Percentiles rank a stretch among this genome's conserved stretches.
These are phyloP conservation scores for Gynandropsis gynandra DNA, from an alignment of 345 rosid genomes.

Conservation along the genomic window DNA sequence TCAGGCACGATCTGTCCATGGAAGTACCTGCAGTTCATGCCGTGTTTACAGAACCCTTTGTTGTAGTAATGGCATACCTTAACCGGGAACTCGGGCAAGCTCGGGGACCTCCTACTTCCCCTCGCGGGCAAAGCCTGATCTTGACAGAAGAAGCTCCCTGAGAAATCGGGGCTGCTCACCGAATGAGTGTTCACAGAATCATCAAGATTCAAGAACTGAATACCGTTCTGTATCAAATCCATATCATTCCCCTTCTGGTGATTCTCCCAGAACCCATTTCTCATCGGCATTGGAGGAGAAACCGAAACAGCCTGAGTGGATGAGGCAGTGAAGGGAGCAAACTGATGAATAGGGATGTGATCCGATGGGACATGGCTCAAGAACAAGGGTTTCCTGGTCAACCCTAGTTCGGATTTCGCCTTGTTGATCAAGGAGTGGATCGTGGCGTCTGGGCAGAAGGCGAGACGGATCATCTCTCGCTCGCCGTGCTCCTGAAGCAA, in stretches of 20 bases:
- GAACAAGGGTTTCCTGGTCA: slow-evolving; percentile 19
- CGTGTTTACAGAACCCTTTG: slow-evolving; percentile 89
- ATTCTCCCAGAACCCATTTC: slow-evolving; percentile 48
- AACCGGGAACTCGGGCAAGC: slow-evolving; percentile 77
- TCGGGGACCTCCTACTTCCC: slow-evolving; percentile 62
- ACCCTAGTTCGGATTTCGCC: slow-evolving; percentile 58
- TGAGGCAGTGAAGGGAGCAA: slow-evolving; percentile 31
- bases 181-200: slow-evolving; percentile 5
- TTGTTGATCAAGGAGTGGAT: slow-evolving; percentile 50
- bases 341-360: slow-evolving; percentile 1
- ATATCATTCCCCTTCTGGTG: slow-evolving; percentile 29
- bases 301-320: slow-evolving; percentile 24
- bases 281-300: slow-evolving; percentile 36
- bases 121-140: slow-evolving; percentile 43
- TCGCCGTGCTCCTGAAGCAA: slow-evolving; percentile 67
- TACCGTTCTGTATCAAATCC: slow-evolving; percentile 29
- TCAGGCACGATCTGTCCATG: slow-evolving; percentile 44
- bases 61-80: slow-evolving; percentile 81
- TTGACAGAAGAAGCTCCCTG: slow-evolving; percentile 36
- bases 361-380: not conserved
- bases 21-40: slow-evolving; percentile 71
- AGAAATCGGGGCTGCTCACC: slow-evolving; percentile 35
- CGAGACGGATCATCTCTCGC: slow-evolving; percentile 78
- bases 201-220: slow-evolving; percentile 40
- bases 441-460: slow-evolving; percentile 64